Evolutionary conservation across 2,329 filamentous ascomycete species (phyloP).

Genomic region (Chaetomium strumarium): DNA sequence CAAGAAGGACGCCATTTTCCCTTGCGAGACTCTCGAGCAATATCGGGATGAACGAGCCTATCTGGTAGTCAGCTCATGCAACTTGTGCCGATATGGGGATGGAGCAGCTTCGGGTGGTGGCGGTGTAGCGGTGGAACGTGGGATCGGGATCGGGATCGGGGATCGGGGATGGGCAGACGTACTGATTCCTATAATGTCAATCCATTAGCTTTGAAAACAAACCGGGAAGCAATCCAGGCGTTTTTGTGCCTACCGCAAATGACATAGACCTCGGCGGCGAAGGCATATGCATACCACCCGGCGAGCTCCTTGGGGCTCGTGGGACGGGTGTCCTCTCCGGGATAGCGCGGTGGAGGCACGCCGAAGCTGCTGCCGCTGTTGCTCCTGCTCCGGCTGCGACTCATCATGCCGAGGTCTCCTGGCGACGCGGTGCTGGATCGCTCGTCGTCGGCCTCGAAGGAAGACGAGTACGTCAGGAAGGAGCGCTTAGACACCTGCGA

Average conservation of each 20-base stretch:
- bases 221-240: background rate
- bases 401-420: conserved; percentile 29
- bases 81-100: background rate
- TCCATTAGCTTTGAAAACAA: background rate
- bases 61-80: conserved; percentile 18
- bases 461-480: conserved; percentile 54
- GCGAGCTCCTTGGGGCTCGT: conserved; percentile 82
- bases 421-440: conserved; percentile 40
- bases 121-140: background rate
- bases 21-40: conserved; percentile 88
- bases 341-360: conserved; percentile 51
- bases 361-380: conserved; percentile 33
- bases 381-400: conserved; percentile 33
- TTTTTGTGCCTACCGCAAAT: conserved; percentile 62
- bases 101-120: background rate
- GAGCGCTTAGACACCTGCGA: conserved; percentile 51
- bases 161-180: conserved; percentile 9
- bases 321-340: conserved; percentile 79
- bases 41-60: conserved; percentile 92
- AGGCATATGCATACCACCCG: conserved; percentile 95
- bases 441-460: conserved; percentile 66
- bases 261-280: conserved; percentile 93
- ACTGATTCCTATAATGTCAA: conserved; percentile 22
- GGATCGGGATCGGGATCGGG: too few species aligned
- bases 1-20: conserved; percentile 81